A percentile compares a stretch with the other conserved stretches of the same genome.
Evolutionary conservation across 2,329 filamentous ascomycete species (phyloP).

Genomic region (Botrytis aclada): DNA sequence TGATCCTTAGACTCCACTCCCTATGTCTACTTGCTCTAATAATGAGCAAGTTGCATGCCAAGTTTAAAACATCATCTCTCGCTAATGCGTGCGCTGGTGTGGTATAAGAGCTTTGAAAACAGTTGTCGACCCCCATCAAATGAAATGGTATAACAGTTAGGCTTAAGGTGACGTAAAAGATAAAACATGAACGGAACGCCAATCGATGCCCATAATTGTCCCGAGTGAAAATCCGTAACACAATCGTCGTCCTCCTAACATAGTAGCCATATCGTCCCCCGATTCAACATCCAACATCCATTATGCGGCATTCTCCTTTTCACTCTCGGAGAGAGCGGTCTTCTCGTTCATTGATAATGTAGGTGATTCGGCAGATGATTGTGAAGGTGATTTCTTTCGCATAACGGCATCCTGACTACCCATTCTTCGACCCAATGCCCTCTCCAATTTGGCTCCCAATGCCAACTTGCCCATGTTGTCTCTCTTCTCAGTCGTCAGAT

Average conservation of each 20-base stretch:
- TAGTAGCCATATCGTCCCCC: slow-evolving; percentile 8
- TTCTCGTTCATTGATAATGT: slow-evolving; percentile 7
- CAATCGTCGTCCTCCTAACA: slow-evolving; percentile 1
- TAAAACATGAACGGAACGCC: slow-evolving; percentile 17
- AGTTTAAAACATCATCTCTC: slow-evolving; percentile 6
- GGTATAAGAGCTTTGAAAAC: slow-evolving; percentile 18
- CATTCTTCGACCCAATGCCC: slow-evolving; percentile 67
- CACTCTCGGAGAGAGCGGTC: background rate
- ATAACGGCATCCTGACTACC: slow-evolving; percentile 68
- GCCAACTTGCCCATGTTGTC: slow-evolving; percentile 69
- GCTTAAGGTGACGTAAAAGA: slow-evolving; percentile 9
- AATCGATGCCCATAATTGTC: slow-evolving; percentile 18
- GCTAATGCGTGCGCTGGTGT: slow-evolving; percentile 11
- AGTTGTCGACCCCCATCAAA: slow-evolving; percentile 10
- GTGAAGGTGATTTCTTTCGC: slow-evolving; percentile 37
- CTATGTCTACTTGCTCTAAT: slow-evolving; percentile 1
- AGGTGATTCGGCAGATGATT: slow-evolving; percentile 7
- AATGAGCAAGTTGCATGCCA: slow-evolving; percentile 6
- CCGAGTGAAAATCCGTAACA: slow-evolving; percentile 2
- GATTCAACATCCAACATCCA: background rate
- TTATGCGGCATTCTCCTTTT: slow-evolving; percentile 7
- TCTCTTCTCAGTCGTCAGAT: slow-evolving; percentile 61
- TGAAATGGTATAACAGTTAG: slow-evolving; percentile 18
- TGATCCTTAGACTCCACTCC: slow-evolving; percentile 3
- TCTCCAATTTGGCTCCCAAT: slow-evolving; percentile 70